Evolutionary conservation across 1,284 basidiomycete species (phyloP), one percentile per base, ranked within the genome.

Genomic region (Ustilago shanxiensis): DNA sequence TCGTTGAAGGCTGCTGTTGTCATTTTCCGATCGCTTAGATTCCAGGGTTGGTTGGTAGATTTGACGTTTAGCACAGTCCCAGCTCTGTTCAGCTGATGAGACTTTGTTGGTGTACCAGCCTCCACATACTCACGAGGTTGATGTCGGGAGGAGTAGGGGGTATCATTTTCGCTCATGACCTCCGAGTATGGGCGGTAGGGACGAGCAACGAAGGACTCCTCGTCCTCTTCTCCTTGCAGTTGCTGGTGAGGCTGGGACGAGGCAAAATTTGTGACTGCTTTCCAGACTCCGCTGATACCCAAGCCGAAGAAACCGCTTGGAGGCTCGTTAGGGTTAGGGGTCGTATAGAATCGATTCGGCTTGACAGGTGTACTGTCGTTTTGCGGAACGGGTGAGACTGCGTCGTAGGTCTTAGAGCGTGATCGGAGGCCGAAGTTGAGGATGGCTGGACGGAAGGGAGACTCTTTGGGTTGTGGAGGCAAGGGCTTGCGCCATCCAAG

Each of bases 371-470:
- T 51, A 20, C 3, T 67, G 18, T 61, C 70, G 10, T 24, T 54
- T 51, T 18, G 55, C 55, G 6, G 49, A 13, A 28, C n/a, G 2
- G 49, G 53, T 0, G 58, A 28, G 39, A 65, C 50, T 3, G 58
- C 47, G 14, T 68, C 66, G 66, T 73, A 73, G 22, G 60, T 62
- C 33, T 70, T 75, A 29, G 63, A 66, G 20, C 72, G 54, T 1
- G 66, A 66, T 9, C 72, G 66, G 1, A 75, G 66, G 7, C 72
- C 72, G 28, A 70, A 69, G 45, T 56, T 66, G 66, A 70, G 60
- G 9, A 66, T 31, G 0, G 57, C 59, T 2, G 66, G 63, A 11
- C 72, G 62, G 60, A 70, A 75, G 29, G 72, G 67, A 0, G 66
- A 70, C 16, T 69, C 66, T 49, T 75, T 55, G 1, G 72, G 72